Percentiles rank a stretch among this genome's conserved stretches.
Evolutionary conservation across 768 basidiomycete species (phyloP).

Genomic region (Pulveroboletus sp.): DNA sequence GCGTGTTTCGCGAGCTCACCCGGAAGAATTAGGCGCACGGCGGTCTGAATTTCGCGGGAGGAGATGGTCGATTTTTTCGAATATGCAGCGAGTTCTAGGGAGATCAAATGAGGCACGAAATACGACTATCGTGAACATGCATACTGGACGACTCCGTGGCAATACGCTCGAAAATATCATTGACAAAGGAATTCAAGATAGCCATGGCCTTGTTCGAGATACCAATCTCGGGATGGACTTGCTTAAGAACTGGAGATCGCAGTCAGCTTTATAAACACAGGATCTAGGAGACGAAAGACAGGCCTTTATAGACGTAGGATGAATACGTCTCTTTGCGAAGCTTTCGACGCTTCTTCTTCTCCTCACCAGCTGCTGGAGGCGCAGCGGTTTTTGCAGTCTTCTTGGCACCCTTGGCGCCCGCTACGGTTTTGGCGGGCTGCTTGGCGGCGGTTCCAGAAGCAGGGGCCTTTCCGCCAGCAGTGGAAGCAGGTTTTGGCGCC

Average conservation of each 20-base stretch:
- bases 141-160: slow-evolving; percentile 84
- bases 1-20: slow-evolving; percentile 83
- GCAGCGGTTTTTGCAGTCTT: slow-evolving; percentile 59
- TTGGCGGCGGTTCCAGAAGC: slow-evolving; percentile 55
- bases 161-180: slow-evolving; percentile 93
- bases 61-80: slow-evolving; percentile 99
- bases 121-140: slow-evolving; percentile 16
- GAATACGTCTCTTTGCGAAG: slow-evolving; percentile 88
- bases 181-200: slow-evolving; percentile 93
- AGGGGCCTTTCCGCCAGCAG: slow-evolving; percentile 63
- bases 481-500: slow-evolving; percentile 64
- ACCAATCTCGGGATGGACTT: slow-evolving; percentile 98
- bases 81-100: slow-evolving; percentile 88
- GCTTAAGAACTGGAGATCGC: slow-evolving; percentile 67
- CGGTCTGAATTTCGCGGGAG: slow-evolving; percentile 96
- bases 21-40: slow-evolving; percentile 94
- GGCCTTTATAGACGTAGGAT: slow-evolving; percentile 89
- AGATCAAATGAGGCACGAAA: neutral
- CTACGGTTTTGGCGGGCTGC: slow-evolving; percentile 53
- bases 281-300: neutral
- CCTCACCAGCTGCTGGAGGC: slow-evolving; percentile 55
- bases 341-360: slow-evolving; percentile 88
- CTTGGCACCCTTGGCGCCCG: slow-evolving; percentile 69
- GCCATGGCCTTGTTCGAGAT: slow-evolving; percentile 99
- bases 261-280: neutral